Evolutionary conservation across 495 filamentous ascomycete genomes (phyloP).

Genomic region (Chaetomium fimeti): DNA sequence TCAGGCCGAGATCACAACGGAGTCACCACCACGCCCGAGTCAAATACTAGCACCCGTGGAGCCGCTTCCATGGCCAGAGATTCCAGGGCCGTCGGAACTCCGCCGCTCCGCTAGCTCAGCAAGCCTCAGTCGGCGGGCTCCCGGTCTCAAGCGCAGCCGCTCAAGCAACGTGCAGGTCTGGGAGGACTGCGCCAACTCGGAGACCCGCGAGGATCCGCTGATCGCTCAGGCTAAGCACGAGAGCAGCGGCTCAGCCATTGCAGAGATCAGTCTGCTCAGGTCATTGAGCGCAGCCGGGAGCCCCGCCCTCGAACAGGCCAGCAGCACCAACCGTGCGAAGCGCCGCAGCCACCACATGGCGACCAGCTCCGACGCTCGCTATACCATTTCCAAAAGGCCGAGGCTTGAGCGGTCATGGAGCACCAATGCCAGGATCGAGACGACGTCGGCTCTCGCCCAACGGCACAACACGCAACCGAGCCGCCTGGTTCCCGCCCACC

Average conservation of each 20-base stretch:
- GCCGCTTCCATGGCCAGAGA: conserved; percentile 52
- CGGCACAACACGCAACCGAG: conserved; percentile 28
- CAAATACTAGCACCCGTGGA: conserved; percentile 31
- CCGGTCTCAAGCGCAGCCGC: conserved; percentile 57
- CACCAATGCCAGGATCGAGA: conserved; percentile 67
- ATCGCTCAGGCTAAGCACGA: conserved; percentile 70
- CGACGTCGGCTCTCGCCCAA: conserved; percentile 33
- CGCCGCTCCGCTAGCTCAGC: conserved; percentile 57
- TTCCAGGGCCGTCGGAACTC: conserved; percentile 50
- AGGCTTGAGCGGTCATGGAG: conserved; percentile 64
- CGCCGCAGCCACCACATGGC: conserved; percentile 56
- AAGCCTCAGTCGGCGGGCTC: conserved; percentile 45
- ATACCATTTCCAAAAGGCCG: conserved; percentile 57
- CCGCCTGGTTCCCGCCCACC: conserved; percentile 20
- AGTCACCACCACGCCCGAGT: conserved; percentile 63
- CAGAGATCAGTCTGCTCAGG: conserved; percentile 68
- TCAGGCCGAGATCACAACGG: conserved; percentile 71
- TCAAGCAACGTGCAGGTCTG: conserved; percentile 80
- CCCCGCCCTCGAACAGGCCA: conserved; percentile 45
- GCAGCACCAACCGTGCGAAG: conserved; percentile 49
- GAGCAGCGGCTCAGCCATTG: conserved; percentile 66
- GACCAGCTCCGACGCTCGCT: conserved; percentile 43
- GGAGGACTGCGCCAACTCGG: conserved; percentile 76
- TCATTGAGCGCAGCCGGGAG: conserved; percentile 57
- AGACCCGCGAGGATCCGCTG: conserved; percentile 64